Percentiles rank a stretch among this genome's conserved stretches.
Evolutionary conservation across 2,329 filamentous ascomycete species (phyloP).

Genomic region (Dendrostoma leiphaemia): DNA sequence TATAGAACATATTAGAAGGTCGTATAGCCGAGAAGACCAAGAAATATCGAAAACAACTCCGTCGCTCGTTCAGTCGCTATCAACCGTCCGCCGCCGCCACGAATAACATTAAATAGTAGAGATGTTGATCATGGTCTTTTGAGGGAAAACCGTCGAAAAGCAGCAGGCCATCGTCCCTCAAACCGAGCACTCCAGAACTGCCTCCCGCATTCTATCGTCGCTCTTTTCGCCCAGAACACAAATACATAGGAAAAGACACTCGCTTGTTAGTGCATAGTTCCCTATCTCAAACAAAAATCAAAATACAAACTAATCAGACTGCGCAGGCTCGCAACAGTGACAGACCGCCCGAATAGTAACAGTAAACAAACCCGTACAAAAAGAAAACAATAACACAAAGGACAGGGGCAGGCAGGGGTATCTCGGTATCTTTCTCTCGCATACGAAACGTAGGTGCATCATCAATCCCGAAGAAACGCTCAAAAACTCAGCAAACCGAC

Average conservation of each 20-base stretch:
- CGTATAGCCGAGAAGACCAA: neutral
- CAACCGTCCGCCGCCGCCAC: neutral
- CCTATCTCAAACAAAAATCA: neutral
- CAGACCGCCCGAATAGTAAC: neutral
- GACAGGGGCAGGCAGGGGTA: constrained; percentile 16
- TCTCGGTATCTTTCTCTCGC: constrained; percentile 21
- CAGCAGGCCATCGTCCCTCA: neutral
- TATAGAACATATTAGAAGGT: neutral
- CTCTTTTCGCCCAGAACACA: neutral
- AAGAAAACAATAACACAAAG: neutral
- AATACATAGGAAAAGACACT: neutral
- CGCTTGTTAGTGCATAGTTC: neutral
- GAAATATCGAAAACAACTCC: neutral
- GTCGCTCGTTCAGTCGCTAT: neutral
- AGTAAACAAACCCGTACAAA: neutral
- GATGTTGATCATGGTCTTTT: neutral
- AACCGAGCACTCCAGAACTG: neutral
- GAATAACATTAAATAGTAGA: neutral
- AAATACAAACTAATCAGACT: neutral
- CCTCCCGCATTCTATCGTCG: neutral
- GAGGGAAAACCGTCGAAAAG: neutral
- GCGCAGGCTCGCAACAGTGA: neutral
- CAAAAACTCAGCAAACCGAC: constrained; percentile 16
- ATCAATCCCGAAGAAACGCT: constrained; percentile 19
- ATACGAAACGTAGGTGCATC: constrained; percentile 20